Conservation (phyloP, 768 basidiomycete species). For the Termitomyces sp. region DNA sequence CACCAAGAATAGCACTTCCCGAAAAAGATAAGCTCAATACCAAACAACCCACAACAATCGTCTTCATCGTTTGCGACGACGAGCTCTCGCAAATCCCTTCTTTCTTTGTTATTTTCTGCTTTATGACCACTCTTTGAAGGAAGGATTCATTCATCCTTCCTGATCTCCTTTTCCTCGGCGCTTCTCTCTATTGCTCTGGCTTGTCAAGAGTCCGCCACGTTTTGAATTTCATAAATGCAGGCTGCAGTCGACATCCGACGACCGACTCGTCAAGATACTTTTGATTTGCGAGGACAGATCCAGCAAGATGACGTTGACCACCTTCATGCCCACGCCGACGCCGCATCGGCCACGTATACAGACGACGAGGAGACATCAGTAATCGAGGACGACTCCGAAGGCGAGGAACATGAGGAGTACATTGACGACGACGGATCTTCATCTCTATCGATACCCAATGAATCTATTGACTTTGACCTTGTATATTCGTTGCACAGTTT, state of each 20-base stretch:
- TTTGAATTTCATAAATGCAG: slow-evolving; percentile 8
- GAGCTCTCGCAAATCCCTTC: background rate
- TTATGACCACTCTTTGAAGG: slow-evolving; percentile 9
- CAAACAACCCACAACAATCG: background rate
- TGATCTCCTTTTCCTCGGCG: background rate
- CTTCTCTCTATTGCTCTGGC: background rate
- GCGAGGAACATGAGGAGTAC: slow-evolving; percentile 68
- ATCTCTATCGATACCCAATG: slow-evolving; percentile 83
- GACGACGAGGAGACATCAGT: slow-evolving; percentile 81
- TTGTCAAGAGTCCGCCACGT: slow-evolving; percentile 1
- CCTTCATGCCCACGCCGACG: slow-evolving; percentile 45
- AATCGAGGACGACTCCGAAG: slow-evolving; percentile 82
- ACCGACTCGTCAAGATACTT: slow-evolving; percentile 54
- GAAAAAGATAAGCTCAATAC: background rate
- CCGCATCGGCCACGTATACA: slow-evolving; percentile 38
- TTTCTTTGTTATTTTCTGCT: background rate
- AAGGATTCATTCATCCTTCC: background rate
- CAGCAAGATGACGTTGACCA: slow-evolving; percentile 43
- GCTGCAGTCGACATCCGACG: slow-evolving; percentile 28
- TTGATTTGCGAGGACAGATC: slow-evolving; percentile 70
- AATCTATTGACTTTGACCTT: slow-evolving; percentile 90
- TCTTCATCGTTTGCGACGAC: slow-evolving; percentile 3
- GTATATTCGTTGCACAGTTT: slow-evolving; percentile 96
- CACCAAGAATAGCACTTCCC: background rate
- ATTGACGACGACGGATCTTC: slow-evolving; percentile 77